Base-by-base conservation (phyloP, 352 stramenopile genomes). In the Pilasporangium apinafurcum region DNA sequence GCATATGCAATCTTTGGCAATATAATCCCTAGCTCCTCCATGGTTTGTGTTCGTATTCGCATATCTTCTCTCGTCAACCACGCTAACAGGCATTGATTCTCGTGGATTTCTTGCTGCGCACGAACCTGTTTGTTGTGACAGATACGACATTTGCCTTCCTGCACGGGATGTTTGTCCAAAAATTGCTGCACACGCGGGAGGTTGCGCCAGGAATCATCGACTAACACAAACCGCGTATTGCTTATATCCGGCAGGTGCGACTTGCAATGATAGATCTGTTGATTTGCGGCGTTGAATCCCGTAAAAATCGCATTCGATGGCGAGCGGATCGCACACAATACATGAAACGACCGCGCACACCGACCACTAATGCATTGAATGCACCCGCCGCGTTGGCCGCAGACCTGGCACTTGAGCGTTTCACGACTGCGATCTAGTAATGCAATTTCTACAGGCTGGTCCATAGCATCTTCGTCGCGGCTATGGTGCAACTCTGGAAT, bases 311-410 rank as follows among this genome's bases (percentile, higher is more conserved):
- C 38, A 26, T 37, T 69, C 6, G 79, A 90, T 0, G 74, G 79
- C 21, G 75, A 56, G 5, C 81, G 76, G 50, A 92, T 72, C 2
- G 80, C 83, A 43, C 86, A 96, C 5, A 86, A 49, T 5, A 89
- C 72, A 46, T 95, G 86, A 58, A 93, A 96, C 13, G 83, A 51
- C 38, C 70, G 72, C 32, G 83, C 66, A 40, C 85, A 96, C 21
- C 83, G 79, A 0, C 82, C 83, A 32, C 76, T 92, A 10, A 90
- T 62, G 46, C 85, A 96, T 56, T 96, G 85, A 44, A 95, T 94
- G 51, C 83, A 95, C 6, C 73, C 76, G 38, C 84, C 79, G 22
- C 81, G 79, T 26, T 78, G 47, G n/a, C 77, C 71, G 38, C 85
- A 96, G n/a, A 96, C 56, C 12, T 82, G 35, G 49, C 83, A 96